Conservation (phyloP, 75 land plant species). For the Picea glauca region DNA sequence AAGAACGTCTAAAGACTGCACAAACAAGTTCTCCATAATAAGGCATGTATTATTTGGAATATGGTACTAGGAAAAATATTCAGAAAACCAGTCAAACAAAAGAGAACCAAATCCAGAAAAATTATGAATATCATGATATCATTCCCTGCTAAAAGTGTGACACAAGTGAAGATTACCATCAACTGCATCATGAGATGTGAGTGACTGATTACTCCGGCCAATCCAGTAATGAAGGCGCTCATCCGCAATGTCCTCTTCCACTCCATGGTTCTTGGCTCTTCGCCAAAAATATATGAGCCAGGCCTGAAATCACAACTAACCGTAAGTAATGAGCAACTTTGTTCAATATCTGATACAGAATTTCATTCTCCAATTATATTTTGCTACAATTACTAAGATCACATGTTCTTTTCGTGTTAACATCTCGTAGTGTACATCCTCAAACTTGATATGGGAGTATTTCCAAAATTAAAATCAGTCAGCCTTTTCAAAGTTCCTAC, state of each 20-base stretch:
- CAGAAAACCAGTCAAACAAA: neutral
- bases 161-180: conserved; percentile 58
- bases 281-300: conserved; percentile 95
- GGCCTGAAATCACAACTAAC: conserved; percentile 40
- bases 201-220: conserved; percentile 54
- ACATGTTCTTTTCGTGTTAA: neutral
- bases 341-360: neutral
- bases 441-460: neutral
- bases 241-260: conserved; percentile 83
- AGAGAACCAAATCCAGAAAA: neutral
- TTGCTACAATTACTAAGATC: neutral
- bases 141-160: neutral
- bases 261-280: conserved; percentile 79
- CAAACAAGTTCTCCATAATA: neutral
- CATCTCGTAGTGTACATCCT: neutral
- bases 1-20: neutral
- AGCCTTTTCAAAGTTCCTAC: neutral
- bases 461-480: neutral
- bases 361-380: neutral
- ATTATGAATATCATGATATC: neutral
- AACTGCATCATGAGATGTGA: conserved; percentile 79
- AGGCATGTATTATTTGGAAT: neutral
- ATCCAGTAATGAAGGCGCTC: conserved; percentile 81
- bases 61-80: neutral
- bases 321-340: neutral